These are phyloP conservation scores for Babesia ovis DNA, from an alignment of 169 alveolate species.

Conservation along the genomic window DNA sequence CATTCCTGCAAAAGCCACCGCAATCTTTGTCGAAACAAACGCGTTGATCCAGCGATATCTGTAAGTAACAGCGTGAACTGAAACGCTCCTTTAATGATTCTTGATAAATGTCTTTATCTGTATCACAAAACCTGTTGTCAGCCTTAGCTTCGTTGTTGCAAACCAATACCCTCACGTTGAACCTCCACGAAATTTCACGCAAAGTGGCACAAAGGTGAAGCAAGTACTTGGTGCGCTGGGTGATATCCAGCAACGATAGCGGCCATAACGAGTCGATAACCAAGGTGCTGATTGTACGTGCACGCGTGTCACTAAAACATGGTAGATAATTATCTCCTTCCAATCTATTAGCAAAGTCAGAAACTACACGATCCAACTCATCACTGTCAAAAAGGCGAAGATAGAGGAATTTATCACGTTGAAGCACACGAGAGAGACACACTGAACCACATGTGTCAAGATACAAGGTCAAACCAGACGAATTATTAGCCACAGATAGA, in stretches of 20 bases:
- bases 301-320: neutral
- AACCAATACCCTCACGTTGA: slow-evolving; percentile 48
- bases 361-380: slow-evolving; percentile 35
- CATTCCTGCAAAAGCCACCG: neutral
- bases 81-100: slow-evolving; percentile 1
- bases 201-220: slow-evolving; percentile 21
- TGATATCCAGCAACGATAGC: slow-evolving; percentile 9
- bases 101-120: neutral
- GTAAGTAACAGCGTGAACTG: slow-evolving; percentile 29
- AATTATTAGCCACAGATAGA: slow-evolving; percentile 16
- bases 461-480: slow-evolving; percentile 38
- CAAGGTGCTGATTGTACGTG: slow-evolving; percentile 39
- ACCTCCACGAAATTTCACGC: slow-evolving; percentile 49
- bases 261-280: slow-evolving; percentile 65
- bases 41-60: slow-evolving; percentile 16
- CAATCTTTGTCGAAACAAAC: neutral
- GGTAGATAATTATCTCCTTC: slow-evolving; percentile 22
- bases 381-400: slow-evolving; percentile 54
- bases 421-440: slow-evolving; percentile 7
- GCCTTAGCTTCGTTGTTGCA: slow-evolving; percentile 22
- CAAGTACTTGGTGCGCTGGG: slow-evolving; percentile 19
- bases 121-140: neutral
- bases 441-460: slow-evolving; percentile 58
- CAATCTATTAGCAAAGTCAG: slow-evolving; percentile 28
- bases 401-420: slow-evolving; percentile 10